Conservation (phyloP, 2,329 filamentous ascomycete species). For the Fusarium lateritium region DNA sequence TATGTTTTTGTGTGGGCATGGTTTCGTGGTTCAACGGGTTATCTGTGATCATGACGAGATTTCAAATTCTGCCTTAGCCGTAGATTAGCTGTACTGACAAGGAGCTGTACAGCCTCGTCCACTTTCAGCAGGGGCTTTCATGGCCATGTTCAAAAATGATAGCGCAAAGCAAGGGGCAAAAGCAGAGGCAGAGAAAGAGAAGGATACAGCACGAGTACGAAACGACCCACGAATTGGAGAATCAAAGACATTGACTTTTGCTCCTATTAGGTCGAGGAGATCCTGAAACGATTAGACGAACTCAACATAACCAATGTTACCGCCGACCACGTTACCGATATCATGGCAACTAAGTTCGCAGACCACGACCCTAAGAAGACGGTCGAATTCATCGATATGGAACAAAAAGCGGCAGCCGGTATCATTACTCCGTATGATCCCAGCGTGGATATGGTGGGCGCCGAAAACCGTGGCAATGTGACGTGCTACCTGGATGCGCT, state of each 20-base stretch:
- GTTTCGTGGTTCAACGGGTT: neutral
- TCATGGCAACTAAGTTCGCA: conserved; percentile 74
- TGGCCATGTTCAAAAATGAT: conserved; percentile 75
- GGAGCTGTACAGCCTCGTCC: conserved; percentile 62
- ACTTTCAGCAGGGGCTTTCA: conserved; percentile 70
- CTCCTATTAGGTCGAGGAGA: conserved; percentile 57
- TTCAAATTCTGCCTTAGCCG: neutral
- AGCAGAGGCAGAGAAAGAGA: conserved; percentile 65
- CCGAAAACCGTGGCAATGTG: conserved; percentile 86
- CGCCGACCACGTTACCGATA: conserved; percentile 71
- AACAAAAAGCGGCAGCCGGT: conserved; percentile 86
- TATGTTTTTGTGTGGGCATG: conserved; percentile 51
- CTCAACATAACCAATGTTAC: conserved; percentile 63
- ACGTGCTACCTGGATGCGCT: conserved; percentile 96
- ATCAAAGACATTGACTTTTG: conserved; percentile 31
- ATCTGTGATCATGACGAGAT: neutral
- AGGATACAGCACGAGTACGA: conserved; percentile 58
- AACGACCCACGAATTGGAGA: conserved; percentile 1
- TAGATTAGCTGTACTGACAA: conserved; percentile 24
- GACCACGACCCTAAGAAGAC: conserved; percentile 81
- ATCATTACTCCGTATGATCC: conserved; percentile 83
- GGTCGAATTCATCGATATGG: conserved; percentile 81
- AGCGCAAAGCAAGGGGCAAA: conserved; percentile 64
- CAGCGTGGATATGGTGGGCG: conserved; percentile 81
- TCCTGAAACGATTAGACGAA: conserved; percentile 59